Conservation (phyloP, 495 filamentous ascomycete species). For the Podospora bellae-mahoneyi region DNA sequence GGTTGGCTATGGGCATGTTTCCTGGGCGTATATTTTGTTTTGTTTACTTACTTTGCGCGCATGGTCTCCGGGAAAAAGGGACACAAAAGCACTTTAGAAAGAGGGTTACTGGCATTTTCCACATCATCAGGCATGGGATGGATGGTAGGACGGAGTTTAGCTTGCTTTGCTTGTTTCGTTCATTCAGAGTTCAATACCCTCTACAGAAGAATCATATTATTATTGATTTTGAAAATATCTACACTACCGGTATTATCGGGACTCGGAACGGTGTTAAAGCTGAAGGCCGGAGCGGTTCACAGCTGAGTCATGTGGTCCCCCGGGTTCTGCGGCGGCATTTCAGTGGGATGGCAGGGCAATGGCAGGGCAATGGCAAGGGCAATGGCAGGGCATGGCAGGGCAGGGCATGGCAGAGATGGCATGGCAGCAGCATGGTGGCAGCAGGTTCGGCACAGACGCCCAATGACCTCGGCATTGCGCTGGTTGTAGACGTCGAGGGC, state of each 20-base stretch:
- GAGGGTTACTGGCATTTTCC: not conserved
- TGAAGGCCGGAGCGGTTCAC: not conserved
- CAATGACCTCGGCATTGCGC: constrained; percentile 25
- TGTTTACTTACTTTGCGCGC: not conserved
- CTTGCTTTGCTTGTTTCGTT: not conserved
- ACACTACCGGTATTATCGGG: not conserved
- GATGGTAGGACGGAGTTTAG: not conserved
- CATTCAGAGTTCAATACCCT: constrained; percentile 6
- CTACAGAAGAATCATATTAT: constrained; percentile 8
- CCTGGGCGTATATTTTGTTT: constrained; percentile 1
- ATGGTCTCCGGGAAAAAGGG: constrained; percentile 9
- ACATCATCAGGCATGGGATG: constrained; percentile 2
- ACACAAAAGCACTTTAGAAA: constrained; percentile 14
- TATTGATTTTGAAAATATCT: not conserved
- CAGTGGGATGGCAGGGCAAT: not conserved
- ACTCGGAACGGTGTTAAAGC: not conserved
- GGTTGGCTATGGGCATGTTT: constrained; percentile 10
- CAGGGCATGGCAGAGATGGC: not conserved
- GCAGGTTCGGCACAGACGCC: constrained; percentile 5
- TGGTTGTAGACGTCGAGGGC: constrained; percentile 4
- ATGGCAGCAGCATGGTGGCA: not conserved
- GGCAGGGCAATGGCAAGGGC: not conserved
- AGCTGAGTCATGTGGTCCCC: constrained; percentile 2
- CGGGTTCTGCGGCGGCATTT: constrained; percentile 7
- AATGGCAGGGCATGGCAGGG: not conserved